Percentiles rank a stretch among this genome's conserved stretches.
These are phyloP conservation scores for Colletotrichum tofieldiae DNA, from an alignment of 2,329 filamentous ascomycete genomes.

Conservation along the genomic window DNA sequence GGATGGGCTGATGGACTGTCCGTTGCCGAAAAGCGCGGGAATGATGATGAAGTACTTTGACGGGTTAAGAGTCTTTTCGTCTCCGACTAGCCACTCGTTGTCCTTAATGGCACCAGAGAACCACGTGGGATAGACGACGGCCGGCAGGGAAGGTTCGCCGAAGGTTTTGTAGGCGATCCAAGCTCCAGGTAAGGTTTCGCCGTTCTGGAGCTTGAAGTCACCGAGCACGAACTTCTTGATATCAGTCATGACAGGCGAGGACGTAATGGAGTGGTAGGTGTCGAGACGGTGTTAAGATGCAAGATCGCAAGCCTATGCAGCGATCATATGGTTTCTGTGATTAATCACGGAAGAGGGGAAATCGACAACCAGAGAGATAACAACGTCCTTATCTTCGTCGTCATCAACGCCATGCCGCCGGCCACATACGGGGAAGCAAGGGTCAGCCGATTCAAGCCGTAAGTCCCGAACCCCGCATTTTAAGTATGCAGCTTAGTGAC, in stretches of 20 bases:
- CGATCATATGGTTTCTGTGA: neutral
- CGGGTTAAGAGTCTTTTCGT: constrained; percentile 76
- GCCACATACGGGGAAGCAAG: neutral
- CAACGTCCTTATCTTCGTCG: neutral
- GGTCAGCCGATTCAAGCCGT: neutral
- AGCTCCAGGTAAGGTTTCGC: constrained; percentile 73
- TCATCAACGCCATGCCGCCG: neutral
- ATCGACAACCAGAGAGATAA: neutral
- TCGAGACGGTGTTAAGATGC: too few species aligned
- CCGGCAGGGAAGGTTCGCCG: constrained; percentile 73
- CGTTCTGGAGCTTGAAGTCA: constrained; percentile 77
- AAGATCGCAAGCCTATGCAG: neutral
- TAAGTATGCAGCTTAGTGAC: neutral
- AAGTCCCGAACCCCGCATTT: constrained; percentile 11
- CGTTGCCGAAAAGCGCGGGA: constrained; percentile 67
- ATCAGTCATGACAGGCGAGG: constrained; percentile 15
- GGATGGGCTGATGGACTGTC: constrained; percentile 68
- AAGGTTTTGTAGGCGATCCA: constrained; percentile 85
- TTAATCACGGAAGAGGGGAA: too few species aligned
- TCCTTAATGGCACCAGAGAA: constrained; percentile 75
- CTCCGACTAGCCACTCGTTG: constrained; percentile 82
- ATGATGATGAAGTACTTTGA: constrained; percentile 65
- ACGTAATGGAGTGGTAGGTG: neutral
- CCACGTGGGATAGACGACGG: constrained; percentile 85
- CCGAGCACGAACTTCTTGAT: constrained; percentile 71